These are phyloP conservation scores for Alliaria petiolata DNA, from an alignment of 345 rosid species.

Conservation along the genomic window DNA sequence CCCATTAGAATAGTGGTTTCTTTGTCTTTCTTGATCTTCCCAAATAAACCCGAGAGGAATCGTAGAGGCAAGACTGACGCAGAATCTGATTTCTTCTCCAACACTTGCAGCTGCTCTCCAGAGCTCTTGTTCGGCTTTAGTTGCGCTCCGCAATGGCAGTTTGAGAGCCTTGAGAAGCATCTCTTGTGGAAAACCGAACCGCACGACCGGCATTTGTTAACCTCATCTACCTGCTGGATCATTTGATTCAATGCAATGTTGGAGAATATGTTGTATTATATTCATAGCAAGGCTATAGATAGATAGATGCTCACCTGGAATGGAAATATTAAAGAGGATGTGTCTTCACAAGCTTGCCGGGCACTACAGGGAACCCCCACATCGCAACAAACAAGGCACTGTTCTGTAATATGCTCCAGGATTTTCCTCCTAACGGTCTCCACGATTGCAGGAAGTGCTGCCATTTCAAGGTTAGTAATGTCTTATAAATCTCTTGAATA, in stretches of 20 bases:
- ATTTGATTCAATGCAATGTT: background rate
- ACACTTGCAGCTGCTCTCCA: constrained; percentile 32
- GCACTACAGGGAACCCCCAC: constrained; percentile 86
- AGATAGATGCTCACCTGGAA: constrained; percentile 63
- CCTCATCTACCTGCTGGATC: constrained; percentile 70
- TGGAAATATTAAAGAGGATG: constrained; percentile 87
- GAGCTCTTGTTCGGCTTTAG: constrained; percentile 32
- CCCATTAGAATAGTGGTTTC: constrained; percentile 70
- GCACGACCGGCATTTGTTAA: constrained; percentile 59
- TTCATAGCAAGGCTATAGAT: background rate
- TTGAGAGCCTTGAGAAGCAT: constrained; percentile 63
- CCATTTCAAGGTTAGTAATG: constrained; percentile 26
- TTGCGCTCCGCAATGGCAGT: constrained; percentile 65
- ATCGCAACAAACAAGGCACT: constrained; percentile 90
- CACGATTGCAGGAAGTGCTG: constrained; percentile 79
- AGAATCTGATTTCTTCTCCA: constrained; percentile 48
- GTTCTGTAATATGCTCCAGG: constrained; percentile 82
- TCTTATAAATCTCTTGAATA: constrained; percentile 8
- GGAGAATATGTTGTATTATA: background rate
- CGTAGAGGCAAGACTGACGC: constrained; percentile 38
- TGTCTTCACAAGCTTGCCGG: constrained; percentile 83
- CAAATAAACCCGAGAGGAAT: constrained; percentile 57
- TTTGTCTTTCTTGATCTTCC: constrained; percentile 48
- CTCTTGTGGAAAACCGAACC: constrained; percentile 59
- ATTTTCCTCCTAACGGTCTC: constrained; percentile 77